Evolutionary conservation across 768 basidiomycete species (phyloP).

Genomic region (Pisolithus albus): DNA sequence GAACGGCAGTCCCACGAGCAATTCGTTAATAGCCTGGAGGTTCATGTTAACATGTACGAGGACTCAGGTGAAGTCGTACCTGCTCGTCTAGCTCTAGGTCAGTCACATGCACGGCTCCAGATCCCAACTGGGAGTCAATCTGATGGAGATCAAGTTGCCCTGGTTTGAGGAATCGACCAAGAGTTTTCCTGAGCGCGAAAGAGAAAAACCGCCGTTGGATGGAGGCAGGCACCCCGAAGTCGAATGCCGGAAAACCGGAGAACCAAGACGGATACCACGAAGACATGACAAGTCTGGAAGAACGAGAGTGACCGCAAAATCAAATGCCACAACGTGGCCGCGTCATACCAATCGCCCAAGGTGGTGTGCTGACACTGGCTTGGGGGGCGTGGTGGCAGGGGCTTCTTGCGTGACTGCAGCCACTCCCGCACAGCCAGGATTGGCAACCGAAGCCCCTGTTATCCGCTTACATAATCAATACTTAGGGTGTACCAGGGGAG

Average conservation of each 20-base stretch:
- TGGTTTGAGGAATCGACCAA: constrained; percentile 83
- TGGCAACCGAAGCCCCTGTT: no score
- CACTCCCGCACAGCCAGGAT: no score
- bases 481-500: no score
- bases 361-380: no score
- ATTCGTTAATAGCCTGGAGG: constrained; percentile 68
- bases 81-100: constrained; percentile 73
- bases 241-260: constrained; percentile 51
- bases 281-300: constrained; percentile 29
- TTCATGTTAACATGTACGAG: constrained; percentile 11
- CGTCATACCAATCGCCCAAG: neutral
- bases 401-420: neutral
- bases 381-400: neutral
- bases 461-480: no score
- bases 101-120: constrained; percentile 80
- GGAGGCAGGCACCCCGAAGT: constrained; percentile 56
- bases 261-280: constrained; percentile 56
- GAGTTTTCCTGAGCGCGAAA: constrained; percentile 72
- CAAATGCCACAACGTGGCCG: neutral
- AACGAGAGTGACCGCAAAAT: neutral
- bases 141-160: constrained; percentile 83
- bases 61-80: constrained; percentile 38
- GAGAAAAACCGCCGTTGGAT: constrained; percentile 89
- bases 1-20: constrained; percentile 61
- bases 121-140: constrained; percentile 90